phyloP scores from a whole-genome alignment of 768 basidiomycete species.

The Jaapia argillacea region DNA sequence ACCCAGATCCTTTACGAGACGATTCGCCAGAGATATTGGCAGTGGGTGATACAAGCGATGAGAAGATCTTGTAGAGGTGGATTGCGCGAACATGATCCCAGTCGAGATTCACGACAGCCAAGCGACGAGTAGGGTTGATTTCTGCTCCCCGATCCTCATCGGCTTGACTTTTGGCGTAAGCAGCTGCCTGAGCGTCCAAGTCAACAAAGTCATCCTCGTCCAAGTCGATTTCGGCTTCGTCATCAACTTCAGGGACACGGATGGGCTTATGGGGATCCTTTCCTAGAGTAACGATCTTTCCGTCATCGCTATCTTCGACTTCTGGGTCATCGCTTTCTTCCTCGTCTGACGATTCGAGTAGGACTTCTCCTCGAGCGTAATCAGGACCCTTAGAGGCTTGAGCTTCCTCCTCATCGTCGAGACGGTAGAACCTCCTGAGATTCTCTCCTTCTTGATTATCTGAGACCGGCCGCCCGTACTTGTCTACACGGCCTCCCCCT shows the following conservation, averaged over 20 bases:
- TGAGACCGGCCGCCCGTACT: slow-evolving; percentile 73
- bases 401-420: slow-evolving; percentile 33
- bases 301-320: slow-evolving; percentile 30
- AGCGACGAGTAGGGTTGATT: slow-evolving; percentile 44
- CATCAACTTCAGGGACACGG: slow-evolving; percentile 25
- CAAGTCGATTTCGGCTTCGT: slow-evolving; percentile 58
- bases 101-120: slow-evolving; percentile 93
- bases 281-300: slow-evolving; percentile 41
- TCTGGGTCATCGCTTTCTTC: slow-evolving; percentile 33
- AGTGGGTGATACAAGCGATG: slow-evolving; percentile 67
- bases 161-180: slow-evolving; percentile 33
- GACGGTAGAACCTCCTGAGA: slow-evolving; percentile 71
- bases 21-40: slow-evolving; percentile 24
- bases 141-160: slow-evolving; percentile 36
- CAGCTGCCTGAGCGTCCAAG: slow-evolving; percentile 66
- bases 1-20: slow-evolving; percentile 10
- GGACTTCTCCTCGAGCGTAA: slow-evolving; percentile 82
- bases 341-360: slow-evolving; percentile 84
- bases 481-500: slow-evolving; percentile 62
- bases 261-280: slow-evolving; percentile 32
- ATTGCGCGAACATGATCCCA: slow-evolving; percentile 92
- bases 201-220: slow-evolving; percentile 67
- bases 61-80: slow-evolving; percentile 88
- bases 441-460: slow-evolving; percentile 65
- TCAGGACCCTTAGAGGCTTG: slow-evolving; percentile 39